These are phyloP conservation scores for Ceratocystis cacaofunesta DNA, from an alignment of 2,329 filamentous ascomycete genomes.

Conservation along the genomic window DNA sequence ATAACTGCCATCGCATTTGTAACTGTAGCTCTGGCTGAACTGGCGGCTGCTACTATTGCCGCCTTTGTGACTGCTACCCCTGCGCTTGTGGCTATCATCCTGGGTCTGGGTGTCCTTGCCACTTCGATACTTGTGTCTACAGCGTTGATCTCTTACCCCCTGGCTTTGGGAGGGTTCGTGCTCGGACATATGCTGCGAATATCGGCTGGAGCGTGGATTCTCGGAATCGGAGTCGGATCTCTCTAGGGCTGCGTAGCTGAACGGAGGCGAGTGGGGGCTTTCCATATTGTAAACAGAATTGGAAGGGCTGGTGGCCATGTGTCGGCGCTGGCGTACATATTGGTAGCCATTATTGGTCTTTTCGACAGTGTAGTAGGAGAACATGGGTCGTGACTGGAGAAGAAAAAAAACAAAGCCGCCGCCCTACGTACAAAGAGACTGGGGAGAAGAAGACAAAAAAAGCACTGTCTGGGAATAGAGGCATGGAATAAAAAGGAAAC, in stretches of 20 bases:
- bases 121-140: not conserved
- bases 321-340: conserved; percentile 4
- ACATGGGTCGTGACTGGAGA: not conserved
- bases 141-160: not conserved
- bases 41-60: not conserved
- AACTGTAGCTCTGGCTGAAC: not conserved
- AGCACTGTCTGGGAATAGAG: not conserved
- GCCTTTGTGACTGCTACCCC: not conserved
- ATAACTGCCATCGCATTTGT: not conserved
- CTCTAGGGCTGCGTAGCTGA: not conserved
- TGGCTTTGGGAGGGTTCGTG: not conserved
- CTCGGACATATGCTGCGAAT: not conserved
- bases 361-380: conserved; percentile 4
- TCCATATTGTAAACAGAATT: not conserved
- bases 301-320: not conserved
- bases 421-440: not conserved
- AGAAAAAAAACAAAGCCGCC: not conserved
- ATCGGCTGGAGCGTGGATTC: not conserved
- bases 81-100: not conserved
- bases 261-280: not conserved
- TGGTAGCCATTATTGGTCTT: conserved; percentile 1
- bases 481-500: not conserved
- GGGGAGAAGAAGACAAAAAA: not conserved
- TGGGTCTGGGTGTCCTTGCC: not conserved
- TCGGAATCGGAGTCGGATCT: not conserved